A percentile compares a stretch with the other conserved stretches of the same genome.
These are phyloP conservation scores for Cercospora berteroae DNA, from an alignment of 2,329 filamentous ascomycete species.

Conservation along the genomic window DNA sequence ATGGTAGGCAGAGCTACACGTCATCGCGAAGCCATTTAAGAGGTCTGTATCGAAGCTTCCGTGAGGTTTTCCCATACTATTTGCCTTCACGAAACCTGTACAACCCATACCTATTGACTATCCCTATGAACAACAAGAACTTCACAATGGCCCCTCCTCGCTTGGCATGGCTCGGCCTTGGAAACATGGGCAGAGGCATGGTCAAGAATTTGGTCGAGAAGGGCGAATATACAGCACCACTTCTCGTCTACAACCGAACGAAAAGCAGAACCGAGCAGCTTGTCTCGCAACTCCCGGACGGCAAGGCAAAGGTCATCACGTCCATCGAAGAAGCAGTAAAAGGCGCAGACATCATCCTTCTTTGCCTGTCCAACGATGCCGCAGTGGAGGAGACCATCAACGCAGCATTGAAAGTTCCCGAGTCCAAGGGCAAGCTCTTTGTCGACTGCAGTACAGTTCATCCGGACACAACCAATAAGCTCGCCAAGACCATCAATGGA, in stretches of 20 bases:
- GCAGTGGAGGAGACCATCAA: constrained; percentile 65
- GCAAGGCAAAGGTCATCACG: constrained; percentile 63
- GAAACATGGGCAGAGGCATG: constrained; percentile 88
- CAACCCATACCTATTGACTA: background rate
- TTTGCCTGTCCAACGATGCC: constrained; percentile 74
- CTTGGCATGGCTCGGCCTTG: constrained; percentile 78
- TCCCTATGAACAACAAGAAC: background rate
- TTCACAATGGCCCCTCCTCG: constrained; percentile 16
- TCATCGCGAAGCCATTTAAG: constrained; percentile 3
- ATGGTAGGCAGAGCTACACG: constrained; percentile 11
- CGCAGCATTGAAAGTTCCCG: constrained; percentile 52
- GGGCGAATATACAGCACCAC: constrained; percentile 65
- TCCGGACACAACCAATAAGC: constrained; percentile 70
- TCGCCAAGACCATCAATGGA: constrained; percentile 58
- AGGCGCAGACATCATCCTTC: constrained; percentile 75
- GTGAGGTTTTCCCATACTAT: background rate
- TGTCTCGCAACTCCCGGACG: constrained; percentile 57
- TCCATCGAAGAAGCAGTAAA: constrained; percentile 65
- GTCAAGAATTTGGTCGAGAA: constrained; percentile 79
- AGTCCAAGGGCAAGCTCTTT: constrained; percentile 76
- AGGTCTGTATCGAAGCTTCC: background rate
- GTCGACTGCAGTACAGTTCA: constrained; percentile 87
- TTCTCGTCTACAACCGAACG: constrained; percentile 81
- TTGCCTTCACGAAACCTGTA: background rate
- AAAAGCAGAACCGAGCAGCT: constrained; percentile 63